Percentiles rank a stretch among this genome's conserved stretches.
phyloP scores from a whole-genome alignment of 345 rosid genomes.

The Ailanthus altissimus region DNA sequence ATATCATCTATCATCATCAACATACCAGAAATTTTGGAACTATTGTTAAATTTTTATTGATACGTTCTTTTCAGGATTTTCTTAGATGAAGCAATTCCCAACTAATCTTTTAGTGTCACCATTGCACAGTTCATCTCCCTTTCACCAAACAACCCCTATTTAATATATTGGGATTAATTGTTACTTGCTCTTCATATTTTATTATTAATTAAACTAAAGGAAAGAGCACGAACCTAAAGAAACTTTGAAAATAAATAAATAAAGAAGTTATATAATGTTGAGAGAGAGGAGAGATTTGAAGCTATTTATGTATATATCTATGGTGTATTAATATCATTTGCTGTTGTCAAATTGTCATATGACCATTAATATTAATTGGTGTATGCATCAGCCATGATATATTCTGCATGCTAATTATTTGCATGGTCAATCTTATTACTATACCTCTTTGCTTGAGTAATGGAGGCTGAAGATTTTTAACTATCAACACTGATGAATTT shows the following conservation, averaged over 20 bases:
- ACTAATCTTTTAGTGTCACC: constrained; percentile 21
- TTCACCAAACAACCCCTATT: constrained; percentile 27
- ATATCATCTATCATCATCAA: neutral
- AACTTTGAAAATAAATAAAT: too few species aligned
- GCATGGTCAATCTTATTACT: neutral
- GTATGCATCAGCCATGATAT: neutral
- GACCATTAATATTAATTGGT: neutral
- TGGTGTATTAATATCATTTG: too few species aligned
- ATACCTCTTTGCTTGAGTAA: neutral
- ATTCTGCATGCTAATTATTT: neutral
- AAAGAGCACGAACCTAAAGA: too few species aligned
- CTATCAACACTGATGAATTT: neutral
- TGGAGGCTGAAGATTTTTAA: neutral
- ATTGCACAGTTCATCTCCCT: constrained; percentile 31
- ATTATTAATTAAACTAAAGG: too few species aligned
- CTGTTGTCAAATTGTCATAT: too few species aligned
- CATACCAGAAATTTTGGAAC: neutral
- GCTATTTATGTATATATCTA: too few species aligned
- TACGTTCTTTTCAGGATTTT: neutral
- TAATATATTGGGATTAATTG: neutral
- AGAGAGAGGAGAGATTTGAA: too few species aligned
- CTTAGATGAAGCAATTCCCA: constrained; percentile 14
- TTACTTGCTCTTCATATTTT: neutral
- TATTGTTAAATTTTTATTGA: neutral
- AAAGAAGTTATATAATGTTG: too few species aligned